Evolutionary conservation across 345 rosid genomes (phyloP), one percentile per base, ranked within the genome.

Genomic region (Populus nigra): DNA sequence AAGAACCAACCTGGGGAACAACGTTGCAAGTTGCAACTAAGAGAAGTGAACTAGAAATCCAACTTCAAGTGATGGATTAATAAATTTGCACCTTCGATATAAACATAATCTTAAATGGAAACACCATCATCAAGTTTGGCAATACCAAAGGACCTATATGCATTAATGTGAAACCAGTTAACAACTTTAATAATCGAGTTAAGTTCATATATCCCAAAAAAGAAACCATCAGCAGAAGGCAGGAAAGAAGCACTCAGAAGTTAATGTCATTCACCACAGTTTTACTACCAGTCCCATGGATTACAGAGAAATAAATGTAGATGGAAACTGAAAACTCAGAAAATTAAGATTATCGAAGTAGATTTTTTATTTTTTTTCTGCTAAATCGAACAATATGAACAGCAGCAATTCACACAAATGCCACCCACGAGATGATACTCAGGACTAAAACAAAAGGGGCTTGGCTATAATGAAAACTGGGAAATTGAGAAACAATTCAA

Each of bases 81-180:
- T 63, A 79, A 84, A 85, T 41, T 76, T 86, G 87, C 88, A 89
- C 91, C 96, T 91, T 88, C 83, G 80, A 83, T 82, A 83, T 77
- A 85, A 87, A 87, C 77, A 87, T 90, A 81, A 87, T 90, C 87
- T 85, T 89, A 91, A 81, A 89, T 84, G 90, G 90, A 87, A 83
- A 85, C 85, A 72, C 84, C 91, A 86, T 86, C 94, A 89, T 86
- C 86, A 90, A 86, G 89, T 85, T 87, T 86, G 84, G 91, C 87
- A 85, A 86, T 89, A 85, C 84, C 86, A 88, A 86, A 78, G 87
- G 84, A 88, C 91, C 90, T 88, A 93, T 85, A 86, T 87, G 91
- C 89, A 86, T 83, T 88, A 84, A 80, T 85, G 83, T 87, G 76
- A 86, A 87, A 89, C 89, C 91, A 83, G 91, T 89, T 90, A 87